Base-by-base conservation (phyloP, 257 asterid species). In the Solanum megistacrolobum region DNA sequence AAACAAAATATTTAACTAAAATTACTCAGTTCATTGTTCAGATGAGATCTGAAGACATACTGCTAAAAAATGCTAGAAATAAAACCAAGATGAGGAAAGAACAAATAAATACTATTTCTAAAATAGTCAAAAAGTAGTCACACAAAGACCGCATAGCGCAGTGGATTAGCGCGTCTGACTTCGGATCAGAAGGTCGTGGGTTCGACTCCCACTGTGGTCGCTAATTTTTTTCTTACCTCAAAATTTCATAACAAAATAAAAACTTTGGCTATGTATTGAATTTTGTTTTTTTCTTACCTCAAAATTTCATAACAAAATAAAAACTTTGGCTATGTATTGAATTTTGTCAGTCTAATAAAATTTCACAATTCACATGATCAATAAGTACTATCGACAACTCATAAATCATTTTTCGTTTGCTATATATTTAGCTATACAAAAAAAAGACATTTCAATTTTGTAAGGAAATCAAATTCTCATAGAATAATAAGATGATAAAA, bases 141-240 rank as follows among this genome's bases (percentile, higher is more conserved):
- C 6, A 23, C 14, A 29, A 18, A 8, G 99, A 94, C 98, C 98
- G 98, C 99, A 96, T 97, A 95, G 99, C 99, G 98, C 99, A 94
- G 99, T 96, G 99, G 99, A 96, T 97, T 97, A 96, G 99, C 98
- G 99, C 98, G 98, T 96, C 94, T 97, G 99, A 97, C 98, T 96
- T 97, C 98, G 98, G 98, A 97, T 97, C 98, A 97, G 94, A 95
- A 97, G 99, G 98, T 96, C 98, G 98, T 96, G 99, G 99, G 98
- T 97, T 97, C 98, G 98, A 96, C 99, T 97, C 98, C 99, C 98
- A 97, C 98, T 97, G 98, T 96, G 99, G 98, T 97, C 99, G 93
- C 13, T 41, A 41, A 3, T 41, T 41, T 25, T 29, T 12, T 4
- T n/a, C 39, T 6, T 36, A 36, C 39, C 9, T 34, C 35, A 34